Evolutionary conservation across 306 rosid genomes (phyloP).

Genomic region (Fragaria iinumae): DNA sequence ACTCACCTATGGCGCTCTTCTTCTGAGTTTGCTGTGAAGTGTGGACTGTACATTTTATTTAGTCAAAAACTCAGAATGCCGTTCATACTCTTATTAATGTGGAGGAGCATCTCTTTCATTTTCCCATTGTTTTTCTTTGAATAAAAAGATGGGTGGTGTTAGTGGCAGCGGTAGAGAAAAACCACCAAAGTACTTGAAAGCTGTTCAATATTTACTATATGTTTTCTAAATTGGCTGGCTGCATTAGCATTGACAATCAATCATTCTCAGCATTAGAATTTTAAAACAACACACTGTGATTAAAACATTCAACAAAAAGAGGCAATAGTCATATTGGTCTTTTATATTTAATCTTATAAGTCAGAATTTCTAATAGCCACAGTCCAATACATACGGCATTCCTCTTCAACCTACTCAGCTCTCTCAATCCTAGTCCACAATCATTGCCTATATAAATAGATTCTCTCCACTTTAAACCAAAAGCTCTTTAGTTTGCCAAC

Average conservation of each 20-base stretch:
- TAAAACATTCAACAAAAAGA: constrained; percentile 1
- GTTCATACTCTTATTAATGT: not conserved
- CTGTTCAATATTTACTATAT: not conserved
- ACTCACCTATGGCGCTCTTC: not conserved
- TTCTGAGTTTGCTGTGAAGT: not conserved
- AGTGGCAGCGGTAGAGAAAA: constrained; percentile 1
- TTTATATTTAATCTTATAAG: not conserved
- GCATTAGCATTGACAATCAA: constrained; percentile 1
- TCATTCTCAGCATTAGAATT: not conserved
- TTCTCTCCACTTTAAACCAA: constrained; percentile 6
- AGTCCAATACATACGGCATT: constrained; percentile 26
- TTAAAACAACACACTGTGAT: not conserved
- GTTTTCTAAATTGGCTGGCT: constrained; percentile 7
- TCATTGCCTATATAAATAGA: constrained; percentile 5
- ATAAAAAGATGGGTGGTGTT: not conserved
- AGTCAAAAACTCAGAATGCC: not conserved
- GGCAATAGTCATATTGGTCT: not conserved
- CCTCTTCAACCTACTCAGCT: not conserved
- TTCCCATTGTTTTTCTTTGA: constrained; percentile 1
- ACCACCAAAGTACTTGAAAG: not conserved
- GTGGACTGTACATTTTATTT: not conserved
- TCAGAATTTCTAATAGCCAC: not conserved
- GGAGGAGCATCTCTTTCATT: not conserved
- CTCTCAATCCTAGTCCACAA: constrained; percentile 4
- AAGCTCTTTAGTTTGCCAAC: not conserved